These are phyloP conservation scores for Protea cynaroides DNA, from an alignment of 164 flowering plant species.

Conservation along the genomic window DNA sequence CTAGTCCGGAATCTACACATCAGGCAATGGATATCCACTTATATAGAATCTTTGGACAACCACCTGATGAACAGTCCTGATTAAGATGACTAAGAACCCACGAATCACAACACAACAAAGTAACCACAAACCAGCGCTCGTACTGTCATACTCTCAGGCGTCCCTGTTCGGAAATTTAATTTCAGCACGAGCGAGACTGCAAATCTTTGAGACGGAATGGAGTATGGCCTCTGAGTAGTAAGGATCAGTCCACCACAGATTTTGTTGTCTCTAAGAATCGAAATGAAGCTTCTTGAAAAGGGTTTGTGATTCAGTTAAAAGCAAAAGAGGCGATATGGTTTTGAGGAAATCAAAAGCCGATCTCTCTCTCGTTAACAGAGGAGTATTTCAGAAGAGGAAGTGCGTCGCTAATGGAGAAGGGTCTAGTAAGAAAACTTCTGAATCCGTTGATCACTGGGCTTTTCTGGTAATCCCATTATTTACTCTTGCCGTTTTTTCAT, in stretches of 20 bases:
- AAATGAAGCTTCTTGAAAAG: not conserved
- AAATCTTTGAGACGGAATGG: no score
- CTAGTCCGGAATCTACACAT: no score
- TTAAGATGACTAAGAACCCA: no score
- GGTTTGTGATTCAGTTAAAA: not conserved
- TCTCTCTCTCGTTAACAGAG: not conserved
- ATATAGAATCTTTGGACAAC: no score
- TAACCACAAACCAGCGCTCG: no score
- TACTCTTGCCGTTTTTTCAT: not conserved
- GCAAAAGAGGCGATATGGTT: conserved; percentile 13
- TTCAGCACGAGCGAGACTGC: no score
- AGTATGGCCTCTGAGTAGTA: no score
- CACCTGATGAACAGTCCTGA: no score
- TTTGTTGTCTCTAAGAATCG: not conserved
- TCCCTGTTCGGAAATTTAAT: no score
- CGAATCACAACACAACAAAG: no score
- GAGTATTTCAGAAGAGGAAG: not conserved
- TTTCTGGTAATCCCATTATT: conserved; percentile 38
- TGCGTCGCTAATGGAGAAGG: conserved; percentile 8
- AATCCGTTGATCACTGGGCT: conserved; percentile 39
- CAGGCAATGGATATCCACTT: no score
- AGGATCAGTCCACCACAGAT: not conserved
- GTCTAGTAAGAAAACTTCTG: conserved; percentile 7
- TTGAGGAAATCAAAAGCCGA: conserved; percentile 8
- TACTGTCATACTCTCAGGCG: no score